These are phyloP conservation scores for Ascocoryne sarcoides DNA, from an alignment of 2,329 filamentous ascomycete species.

Conservation along the genomic window DNA sequence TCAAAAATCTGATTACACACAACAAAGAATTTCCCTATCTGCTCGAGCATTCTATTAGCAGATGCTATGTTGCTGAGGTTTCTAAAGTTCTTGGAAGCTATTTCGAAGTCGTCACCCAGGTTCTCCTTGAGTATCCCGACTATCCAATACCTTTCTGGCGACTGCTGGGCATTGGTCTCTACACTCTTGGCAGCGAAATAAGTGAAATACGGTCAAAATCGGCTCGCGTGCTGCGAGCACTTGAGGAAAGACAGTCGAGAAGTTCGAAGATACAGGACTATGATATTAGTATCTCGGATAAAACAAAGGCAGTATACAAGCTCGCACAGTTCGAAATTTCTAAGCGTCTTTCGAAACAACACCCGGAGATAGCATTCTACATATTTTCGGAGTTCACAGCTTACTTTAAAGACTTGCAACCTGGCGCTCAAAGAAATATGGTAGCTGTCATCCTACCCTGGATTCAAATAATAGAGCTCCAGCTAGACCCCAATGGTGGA, in stretches of 20 bases:
- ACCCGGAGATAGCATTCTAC: slow-evolving; percentile 81
- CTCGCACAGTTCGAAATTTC: slow-evolving; percentile 95
- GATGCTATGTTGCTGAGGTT: slow-evolving; percentile 76
- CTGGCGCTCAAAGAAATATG: slow-evolving; percentile 82
- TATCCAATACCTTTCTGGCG: slow-evolving; percentile 87
- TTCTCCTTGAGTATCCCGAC: slow-evolving; percentile 73
- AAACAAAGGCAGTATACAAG: slow-evolving; percentile 97
- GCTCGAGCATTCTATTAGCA: slow-evolving; percentile 80
- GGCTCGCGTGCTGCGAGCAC: slow-evolving; percentile 64
- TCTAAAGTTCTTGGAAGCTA: slow-evolving; percentile 88
- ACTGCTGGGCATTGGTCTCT: slow-evolving; percentile 77
- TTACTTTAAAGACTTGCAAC: slow-evolving; percentile 81
- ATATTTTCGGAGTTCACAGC: slow-evolving; percentile 93
- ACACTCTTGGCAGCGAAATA: slow-evolving; percentile 86
- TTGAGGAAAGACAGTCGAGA: slow-evolving; percentile 76
- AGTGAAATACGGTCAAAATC: slow-evolving; percentile 86
- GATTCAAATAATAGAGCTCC: slow-evolving; percentile 90
- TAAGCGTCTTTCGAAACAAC: slow-evolving; percentile 76
- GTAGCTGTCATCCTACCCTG: slow-evolving; percentile 91
- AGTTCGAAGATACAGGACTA: slow-evolving; percentile 93
- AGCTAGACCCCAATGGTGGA: slow-evolving; percentile 83
- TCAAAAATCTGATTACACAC: slow-evolving; percentile 83
- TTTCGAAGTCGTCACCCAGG: slow-evolving; percentile 83
- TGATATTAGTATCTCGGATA: slow-evolving; percentile 96
- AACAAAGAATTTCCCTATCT: slow-evolving; percentile 82